phyloP scores from a whole-genome alignment of 345 rosid species.

The Cardiospermum halicacabum region DNA sequence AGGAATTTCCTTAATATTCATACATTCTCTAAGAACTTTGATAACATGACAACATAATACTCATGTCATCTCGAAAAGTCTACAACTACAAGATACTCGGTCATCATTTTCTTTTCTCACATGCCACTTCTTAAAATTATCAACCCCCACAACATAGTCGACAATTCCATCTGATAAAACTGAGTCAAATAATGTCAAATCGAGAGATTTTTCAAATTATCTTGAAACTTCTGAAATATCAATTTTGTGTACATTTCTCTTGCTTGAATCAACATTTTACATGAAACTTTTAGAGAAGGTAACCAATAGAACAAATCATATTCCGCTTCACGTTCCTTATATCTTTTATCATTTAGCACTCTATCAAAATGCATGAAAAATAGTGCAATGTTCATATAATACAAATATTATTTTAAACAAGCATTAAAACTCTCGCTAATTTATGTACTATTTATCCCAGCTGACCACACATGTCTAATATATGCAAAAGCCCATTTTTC shows the following conservation, averaged over 20 bases:
- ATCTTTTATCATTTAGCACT: not conserved
- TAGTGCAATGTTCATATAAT: not conserved
- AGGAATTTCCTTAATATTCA: not conserved
- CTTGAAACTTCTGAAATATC: not conserved
- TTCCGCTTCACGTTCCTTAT: not conserved
- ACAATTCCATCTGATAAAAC: not conserved
- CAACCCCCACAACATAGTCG: not conserved
- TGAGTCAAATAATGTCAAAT: not conserved
- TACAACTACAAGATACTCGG: not conserved
- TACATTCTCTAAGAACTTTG: not conserved
- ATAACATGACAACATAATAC: not conserved
- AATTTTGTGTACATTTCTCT: not conserved
- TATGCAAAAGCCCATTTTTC: not conserved
- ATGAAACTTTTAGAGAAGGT: too few species aligned
- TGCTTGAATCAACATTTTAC: not conserved
- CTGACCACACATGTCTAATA: not conserved
- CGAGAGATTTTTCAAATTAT: not conserved
- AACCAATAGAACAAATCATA: not conserved
- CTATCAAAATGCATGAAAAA: slow-evolving; percentile 2
- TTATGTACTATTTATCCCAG: not conserved
- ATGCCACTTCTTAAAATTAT: not conserved
- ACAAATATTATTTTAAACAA: not conserved
- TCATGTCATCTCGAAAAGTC: not conserved
- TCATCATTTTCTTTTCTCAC: not conserved
- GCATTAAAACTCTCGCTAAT: not conserved